Evolutionary conservation across 768 basidiomycete genomes (phyloP).

Genomic region (Coprinopsis cinerea): DNA sequence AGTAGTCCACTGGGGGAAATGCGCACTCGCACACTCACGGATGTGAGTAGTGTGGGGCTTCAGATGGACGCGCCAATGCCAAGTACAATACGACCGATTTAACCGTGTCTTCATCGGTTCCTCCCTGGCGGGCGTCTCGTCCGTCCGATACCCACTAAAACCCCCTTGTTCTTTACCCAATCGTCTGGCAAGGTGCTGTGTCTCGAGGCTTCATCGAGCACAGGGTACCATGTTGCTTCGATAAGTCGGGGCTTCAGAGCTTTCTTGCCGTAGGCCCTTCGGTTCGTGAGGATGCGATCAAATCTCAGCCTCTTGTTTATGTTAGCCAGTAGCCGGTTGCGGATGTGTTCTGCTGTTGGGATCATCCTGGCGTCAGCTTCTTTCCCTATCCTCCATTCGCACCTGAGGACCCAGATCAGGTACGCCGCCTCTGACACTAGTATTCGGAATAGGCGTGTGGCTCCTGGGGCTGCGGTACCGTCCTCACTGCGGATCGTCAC

Average conservation of each 20-base stretch:
- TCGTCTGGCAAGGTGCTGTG: not conserved
- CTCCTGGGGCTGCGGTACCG: conserved; percentile 1
- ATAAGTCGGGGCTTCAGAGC: not conserved
- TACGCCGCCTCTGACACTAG: conserved; percentile 23
- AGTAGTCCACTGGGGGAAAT: conserved; percentile 2
- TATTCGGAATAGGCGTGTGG: conserved; percentile 17
- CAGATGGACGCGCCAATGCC: not conserved
- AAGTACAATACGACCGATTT: no score
- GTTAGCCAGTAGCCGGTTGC: not conserved
- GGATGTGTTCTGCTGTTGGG: not conserved
- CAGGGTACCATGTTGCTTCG: not conserved
- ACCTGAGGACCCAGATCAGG: conserved; percentile 26
- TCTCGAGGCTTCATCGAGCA: not conserved
- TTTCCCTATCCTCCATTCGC: conserved; percentile 18
- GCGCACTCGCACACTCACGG: not conserved
- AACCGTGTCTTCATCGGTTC: not conserved
- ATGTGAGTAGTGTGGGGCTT: conserved; percentile 1
- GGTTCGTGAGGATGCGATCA: conserved; percentile 3
- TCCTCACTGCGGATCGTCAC: conserved; percentile 1
- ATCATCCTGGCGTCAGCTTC: conserved; percentile 7
- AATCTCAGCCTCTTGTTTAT: not conserved
- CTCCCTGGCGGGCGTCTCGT: conserved; percentile 2
- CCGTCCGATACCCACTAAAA: conserved; percentile 7
- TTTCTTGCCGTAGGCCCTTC: not conserved
- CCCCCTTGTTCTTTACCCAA: conserved; percentile 2